phyloP scores from a whole-genome alignment of 805 yeast genomes.

The Wickerhamiella lipophila region DNA sequence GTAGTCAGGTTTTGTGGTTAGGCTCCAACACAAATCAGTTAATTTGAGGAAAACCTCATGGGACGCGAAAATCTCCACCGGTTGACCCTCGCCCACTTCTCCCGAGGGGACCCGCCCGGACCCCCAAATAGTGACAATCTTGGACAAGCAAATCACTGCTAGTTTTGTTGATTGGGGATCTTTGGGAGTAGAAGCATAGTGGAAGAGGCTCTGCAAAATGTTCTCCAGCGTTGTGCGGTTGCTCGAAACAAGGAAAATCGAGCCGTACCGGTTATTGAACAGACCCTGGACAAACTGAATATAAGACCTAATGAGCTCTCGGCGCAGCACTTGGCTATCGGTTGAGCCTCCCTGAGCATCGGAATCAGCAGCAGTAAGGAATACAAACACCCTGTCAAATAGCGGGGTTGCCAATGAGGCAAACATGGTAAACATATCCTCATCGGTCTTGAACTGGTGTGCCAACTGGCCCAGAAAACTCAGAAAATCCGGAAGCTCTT shows the following conservation, averaged over 20 bases:
- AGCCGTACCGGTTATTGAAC: slow-evolving; percentile 64
- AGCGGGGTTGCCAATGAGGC: slow-evolving; percentile 67
- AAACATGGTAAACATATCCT: slow-evolving; percentile 57
- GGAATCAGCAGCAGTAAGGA: slow-evolving; percentile 35
- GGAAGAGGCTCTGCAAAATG: slow-evolving; percentile 50
- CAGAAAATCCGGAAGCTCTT: slow-evolving; percentile 68
- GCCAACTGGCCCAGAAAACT: slow-evolving; percentile 80
- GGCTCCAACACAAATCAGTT: slow-evolving; percentile 57
- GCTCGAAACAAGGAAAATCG: slow-evolving; percentile 57
- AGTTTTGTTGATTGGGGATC: slow-evolving; percentile 57
- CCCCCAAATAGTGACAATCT: slow-evolving; percentile 53
- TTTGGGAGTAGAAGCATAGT: slow-evolving; percentile 44
- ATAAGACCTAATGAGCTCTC: slow-evolving; percentile 49
- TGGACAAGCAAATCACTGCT: slow-evolving; percentile 53
- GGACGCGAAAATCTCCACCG: slow-evolving; percentile 56
- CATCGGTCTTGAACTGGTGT: slow-evolving; percentile 59
- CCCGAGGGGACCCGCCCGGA: slow-evolving; percentile 43
- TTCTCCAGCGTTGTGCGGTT: slow-evolving; percentile 49
- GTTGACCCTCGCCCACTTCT: slow-evolving; percentile 38
- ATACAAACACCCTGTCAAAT: slow-evolving; percentile 45
- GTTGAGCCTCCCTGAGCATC: slow-evolving; percentile 36
- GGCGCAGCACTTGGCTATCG: slow-evolving; percentile 40
- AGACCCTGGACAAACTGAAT: slow-evolving; percentile 57
- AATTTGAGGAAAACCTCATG: slow-evolving; percentile 52
- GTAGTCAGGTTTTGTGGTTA: slow-evolving; percentile 62